A percentile compares a stretch with the other conserved stretches of the same genome.
Conservation (phyloP, 371 early-diverging fungal species). For the Mortierella sp. region DNA sequence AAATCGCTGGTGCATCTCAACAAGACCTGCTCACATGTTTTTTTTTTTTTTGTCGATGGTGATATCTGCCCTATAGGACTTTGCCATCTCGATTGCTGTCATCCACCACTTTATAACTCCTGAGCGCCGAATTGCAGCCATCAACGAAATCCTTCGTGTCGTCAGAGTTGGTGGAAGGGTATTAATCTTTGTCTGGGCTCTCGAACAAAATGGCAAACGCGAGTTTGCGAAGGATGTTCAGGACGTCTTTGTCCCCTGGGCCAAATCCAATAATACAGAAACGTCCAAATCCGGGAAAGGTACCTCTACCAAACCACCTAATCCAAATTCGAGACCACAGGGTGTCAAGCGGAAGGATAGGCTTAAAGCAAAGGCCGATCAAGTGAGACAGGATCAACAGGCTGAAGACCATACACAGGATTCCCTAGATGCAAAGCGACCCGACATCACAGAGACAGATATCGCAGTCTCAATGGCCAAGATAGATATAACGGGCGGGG, state of each 20-base stretch:
- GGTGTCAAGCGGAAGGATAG: conserved; percentile 30
- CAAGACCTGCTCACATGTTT: not conserved
- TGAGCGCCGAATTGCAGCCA: conserved; percentile 79
- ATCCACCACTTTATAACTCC: conserved; percentile 93
- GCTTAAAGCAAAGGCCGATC: conserved; percentile 12
- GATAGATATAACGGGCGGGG: too few relatives aligned
- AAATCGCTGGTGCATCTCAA: not conserved
- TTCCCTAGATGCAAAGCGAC: too few relatives aligned
- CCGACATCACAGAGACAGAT: not conserved
- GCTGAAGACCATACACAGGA: too few relatives aligned
- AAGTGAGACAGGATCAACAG: too few relatives aligned
- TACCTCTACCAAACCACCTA: not conserved
- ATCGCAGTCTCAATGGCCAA: not conserved
- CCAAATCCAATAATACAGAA: conserved; percentile 57
- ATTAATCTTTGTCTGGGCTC: conserved; percentile 96
- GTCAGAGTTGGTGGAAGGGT: conserved; percentile 76
- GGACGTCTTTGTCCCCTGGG: conserved; percentile 97
- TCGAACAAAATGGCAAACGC: conserved; percentile 85
- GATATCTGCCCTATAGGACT: conserved; percentile 72
- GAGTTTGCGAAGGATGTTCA: conserved; percentile 83
- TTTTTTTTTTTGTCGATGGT: not conserved
- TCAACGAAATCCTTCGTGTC: conserved; percentile 83
- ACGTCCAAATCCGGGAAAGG: conserved; percentile 15
- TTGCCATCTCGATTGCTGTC: conserved; percentile 94
- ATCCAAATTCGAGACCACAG: conserved; percentile 27